A percentile compares a stretch with the other conserved stretches of the same genome.
These are phyloP conservation scores for Bipolaris zeicola DNA, from an alignment of 2,329 filamentous ascomycete species.

Conservation along the genomic window DNA sequence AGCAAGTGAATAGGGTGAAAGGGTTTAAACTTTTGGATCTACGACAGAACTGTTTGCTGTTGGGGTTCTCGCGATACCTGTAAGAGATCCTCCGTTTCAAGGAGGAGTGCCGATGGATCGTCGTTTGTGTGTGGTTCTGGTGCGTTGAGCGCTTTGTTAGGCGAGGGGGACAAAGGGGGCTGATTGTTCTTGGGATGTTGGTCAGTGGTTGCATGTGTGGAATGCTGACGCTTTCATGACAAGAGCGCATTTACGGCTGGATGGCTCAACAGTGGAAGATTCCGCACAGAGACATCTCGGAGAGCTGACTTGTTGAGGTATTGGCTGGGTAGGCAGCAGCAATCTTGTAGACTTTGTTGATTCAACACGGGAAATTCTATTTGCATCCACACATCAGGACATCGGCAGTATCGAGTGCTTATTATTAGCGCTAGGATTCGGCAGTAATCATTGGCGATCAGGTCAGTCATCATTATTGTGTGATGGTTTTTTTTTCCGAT, in stretches of 20 bases:
- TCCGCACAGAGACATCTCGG: background rate
- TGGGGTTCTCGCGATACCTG: background rate
- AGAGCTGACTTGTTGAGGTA: background rate
- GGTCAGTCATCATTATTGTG: background rate
- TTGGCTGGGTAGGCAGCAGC: background rate
- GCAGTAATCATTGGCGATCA: background rate
- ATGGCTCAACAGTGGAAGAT: background rate
- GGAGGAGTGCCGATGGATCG: background rate
- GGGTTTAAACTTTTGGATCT: background rate
- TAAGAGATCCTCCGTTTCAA: background rate
- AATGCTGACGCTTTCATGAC: background rate
- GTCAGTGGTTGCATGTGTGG: background rate
- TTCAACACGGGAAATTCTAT: background rate
- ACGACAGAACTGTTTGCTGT: background rate
- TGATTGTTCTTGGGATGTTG: too few species aligned
- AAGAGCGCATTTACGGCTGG: background rate
- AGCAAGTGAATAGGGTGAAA: background rate
- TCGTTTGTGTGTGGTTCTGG: background rate
- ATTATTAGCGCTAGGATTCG: background rate
- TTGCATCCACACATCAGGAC: background rate
- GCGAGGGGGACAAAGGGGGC: background rate
- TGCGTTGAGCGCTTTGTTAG: background rate
- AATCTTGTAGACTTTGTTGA: background rate
- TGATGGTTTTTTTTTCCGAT: background rate
- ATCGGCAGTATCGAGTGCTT: background rate